Percentiles rank a stretch among this genome's conserved stretches.
phyloP scores from a whole-genome alignment of 768 basidiomycete species.

The Postia placenta region DNA sequence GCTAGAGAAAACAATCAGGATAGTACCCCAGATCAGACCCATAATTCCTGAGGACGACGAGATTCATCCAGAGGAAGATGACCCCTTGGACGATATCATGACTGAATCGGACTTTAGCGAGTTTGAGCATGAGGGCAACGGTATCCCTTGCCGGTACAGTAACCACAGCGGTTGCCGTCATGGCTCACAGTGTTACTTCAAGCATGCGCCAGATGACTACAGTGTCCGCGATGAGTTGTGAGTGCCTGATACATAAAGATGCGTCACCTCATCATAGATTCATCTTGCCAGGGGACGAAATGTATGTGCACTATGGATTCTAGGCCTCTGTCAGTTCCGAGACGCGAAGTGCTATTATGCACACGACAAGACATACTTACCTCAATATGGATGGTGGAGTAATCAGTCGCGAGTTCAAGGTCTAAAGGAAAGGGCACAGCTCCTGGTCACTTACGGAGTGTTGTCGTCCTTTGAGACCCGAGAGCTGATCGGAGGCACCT shows the following conservation, averaged over 20 bases:
- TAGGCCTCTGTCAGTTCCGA: conserved; percentile 35
- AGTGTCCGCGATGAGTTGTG: conserved; percentile 52
- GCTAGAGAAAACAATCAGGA: conserved; percentile 9
- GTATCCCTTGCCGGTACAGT: conserved; percentile 49
- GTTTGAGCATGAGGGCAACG: conserved; percentile 44
- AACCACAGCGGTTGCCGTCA: conserved; percentile 46
- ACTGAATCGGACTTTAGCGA: conserved; percentile 50
- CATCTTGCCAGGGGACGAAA: conserved; percentile 40
- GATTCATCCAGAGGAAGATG: conserved; percentile 15
- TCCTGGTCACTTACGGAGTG: no score
- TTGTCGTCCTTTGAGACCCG: no score
- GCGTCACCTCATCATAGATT: no score
- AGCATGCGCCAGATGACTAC: conserved; percentile 49
- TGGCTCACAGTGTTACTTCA: conserved; percentile 37
- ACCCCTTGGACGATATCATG: conserved; percentile 31
- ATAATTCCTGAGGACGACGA: not conserved
- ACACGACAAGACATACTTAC: conserved; percentile 41
- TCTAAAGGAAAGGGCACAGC: no score
- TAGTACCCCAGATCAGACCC: not conserved
- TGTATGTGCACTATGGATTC: conserved; percentile 38
- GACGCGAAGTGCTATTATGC: conserved; percentile 38
- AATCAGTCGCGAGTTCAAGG: not conserved
- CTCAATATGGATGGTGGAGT: conserved; percentile 42
- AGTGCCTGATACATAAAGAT: no score
- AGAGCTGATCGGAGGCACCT: no score